These are phyloP conservation scores for Termitomyces sp. DNA, from an alignment of 768 basidiomycete species.

Conservation along the genomic window DNA sequence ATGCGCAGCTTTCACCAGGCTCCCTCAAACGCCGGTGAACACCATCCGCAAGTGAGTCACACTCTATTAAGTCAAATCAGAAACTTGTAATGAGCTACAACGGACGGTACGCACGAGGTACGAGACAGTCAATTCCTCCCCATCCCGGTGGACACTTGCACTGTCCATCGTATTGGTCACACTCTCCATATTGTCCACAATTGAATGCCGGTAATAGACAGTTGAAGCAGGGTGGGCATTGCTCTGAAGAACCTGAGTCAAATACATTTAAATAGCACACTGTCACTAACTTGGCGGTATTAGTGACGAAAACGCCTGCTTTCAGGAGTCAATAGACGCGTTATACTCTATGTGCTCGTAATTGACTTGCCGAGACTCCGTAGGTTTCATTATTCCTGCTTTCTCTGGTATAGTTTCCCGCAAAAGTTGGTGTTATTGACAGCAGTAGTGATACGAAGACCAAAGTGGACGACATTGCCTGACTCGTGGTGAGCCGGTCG, in stretches of 20 bases:
- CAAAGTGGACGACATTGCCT: constrained; percentile 2
- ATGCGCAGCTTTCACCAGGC: constrained; percentile 73
- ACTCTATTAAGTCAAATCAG: constrained; percentile 48
- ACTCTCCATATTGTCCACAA: constrained; percentile 89
- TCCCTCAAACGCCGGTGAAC: constrained; percentile 78
- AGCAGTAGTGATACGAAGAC: constrained; percentile 2
- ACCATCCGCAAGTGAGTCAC: constrained; percentile 91
- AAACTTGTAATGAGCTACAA: background rate
- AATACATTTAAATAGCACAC: background rate
- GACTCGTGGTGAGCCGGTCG: constrained; percentile 9
- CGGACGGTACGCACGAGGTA: constrained; percentile 65
- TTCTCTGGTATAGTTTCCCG: constrained; percentile 10
- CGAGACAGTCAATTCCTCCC: constrained; percentile 92
- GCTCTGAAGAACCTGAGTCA: constrained; percentile 26
- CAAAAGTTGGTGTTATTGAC: constrained; percentile 1
- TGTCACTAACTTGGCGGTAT: constrained; percentile 16
- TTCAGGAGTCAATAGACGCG: constrained; percentile 1
- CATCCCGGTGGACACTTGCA: constrained; percentile 98
- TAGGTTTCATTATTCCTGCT: constrained; percentile 14
- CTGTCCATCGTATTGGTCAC: constrained; percentile 90
- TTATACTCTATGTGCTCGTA: background rate
- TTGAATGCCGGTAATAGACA: constrained; percentile 88
- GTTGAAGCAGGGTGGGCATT: constrained; percentile 92
- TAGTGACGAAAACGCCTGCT: constrained; percentile 16
- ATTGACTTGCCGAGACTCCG: constrained; percentile 13